Evolutionary conservation across 1,139 yeast species (phyloP), one percentile per base, ranked within the genome.

Genomic region (Yamadazyma buinensis): DNA sequence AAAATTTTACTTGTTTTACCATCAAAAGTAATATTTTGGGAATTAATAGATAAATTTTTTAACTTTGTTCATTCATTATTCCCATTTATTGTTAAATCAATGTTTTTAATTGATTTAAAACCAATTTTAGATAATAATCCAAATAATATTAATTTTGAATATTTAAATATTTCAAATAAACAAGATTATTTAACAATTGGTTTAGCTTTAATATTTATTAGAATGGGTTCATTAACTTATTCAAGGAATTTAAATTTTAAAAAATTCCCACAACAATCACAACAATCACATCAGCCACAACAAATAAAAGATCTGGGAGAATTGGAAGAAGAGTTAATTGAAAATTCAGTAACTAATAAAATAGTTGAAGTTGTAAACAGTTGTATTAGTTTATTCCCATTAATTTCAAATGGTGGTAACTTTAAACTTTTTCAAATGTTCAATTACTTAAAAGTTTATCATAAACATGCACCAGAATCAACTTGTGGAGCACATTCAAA

Each of bases 1-100:
- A 49, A 54, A 31, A 54, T 64, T 25, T 44, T 51, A 30, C 40
- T 52, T n/a, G 50, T 54, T n/a, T 47, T 65, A 13, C 70, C 71
- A 8, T 50, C 50, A 10, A 49, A 51, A 33, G 45, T 41, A 32
- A 57, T 55, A 1, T 41, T 61, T 15, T 58, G 62, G 64, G 32
- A 47, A 9, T 48, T 61, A 25, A 35, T 63, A 2, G 51, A 51
- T 23, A 40, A 56, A 15, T 65, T 54, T 39, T 61, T 64, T 36
- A 23, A 31, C 7, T 32, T 43, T 8, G 33, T 61, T 6, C 59
- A 60, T 36, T 57, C 64, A 3, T 48, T 50, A 33, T 46, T 57
- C 31, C 68, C 70, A 4, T 59, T 53, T 38, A 34, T 62, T 23
- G 66, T 64, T 30, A 63, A 61, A 36, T 38, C 36, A 6, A 48